A percentile compares a stretch with the other conserved stretches of the same genome.
phyloP scores from a whole-genome alignment of 1,284 basidiomycete genomes.

The Fomitopsis betulina region DNA sequence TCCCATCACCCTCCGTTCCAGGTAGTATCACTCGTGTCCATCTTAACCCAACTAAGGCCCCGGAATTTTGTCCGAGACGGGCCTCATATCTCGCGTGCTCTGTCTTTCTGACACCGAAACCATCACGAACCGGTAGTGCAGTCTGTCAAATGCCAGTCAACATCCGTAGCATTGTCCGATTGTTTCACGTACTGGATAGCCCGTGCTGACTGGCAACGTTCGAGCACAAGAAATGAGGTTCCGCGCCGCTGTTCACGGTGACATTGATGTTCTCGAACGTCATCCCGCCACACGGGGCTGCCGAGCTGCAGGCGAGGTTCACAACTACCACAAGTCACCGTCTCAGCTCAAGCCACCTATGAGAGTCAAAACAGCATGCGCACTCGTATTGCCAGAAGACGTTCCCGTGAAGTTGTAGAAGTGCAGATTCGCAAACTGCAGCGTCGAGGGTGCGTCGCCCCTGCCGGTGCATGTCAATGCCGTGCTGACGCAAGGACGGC shows the following conservation, averaged over 20 bases:
- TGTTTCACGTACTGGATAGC: slow-evolving; percentile 28
- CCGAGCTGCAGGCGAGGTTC: slow-evolving; percentile 48
- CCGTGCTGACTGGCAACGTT: slow-evolving; percentile 43
- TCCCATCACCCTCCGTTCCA: too few species aligned
- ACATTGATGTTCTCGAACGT: slow-evolving; percentile 41
- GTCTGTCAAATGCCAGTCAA: background rate
- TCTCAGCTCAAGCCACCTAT: background rate
- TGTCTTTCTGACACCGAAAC: background rate
- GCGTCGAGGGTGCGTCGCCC: slow-evolving; percentile 41
- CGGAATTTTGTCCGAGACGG: too few species aligned
- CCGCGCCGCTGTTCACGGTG: slow-evolving; percentile 31
- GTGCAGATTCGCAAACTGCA: slow-evolving; percentile 45
- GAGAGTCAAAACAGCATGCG: background rate
- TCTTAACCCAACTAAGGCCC: too few species aligned
- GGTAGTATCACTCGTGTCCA: too few species aligned
- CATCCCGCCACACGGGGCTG: slow-evolving; percentile 44
- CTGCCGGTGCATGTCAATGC: slow-evolving; percentile 21
- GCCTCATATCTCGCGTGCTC: too few species aligned
- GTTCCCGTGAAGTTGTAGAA: slow-evolving; percentile 48
- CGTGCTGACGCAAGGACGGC: background rate
- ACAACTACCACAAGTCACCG: slow-evolving; percentile 35
- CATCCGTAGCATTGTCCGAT: background rate
- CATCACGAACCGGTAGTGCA: slow-evolving; percentile 6
- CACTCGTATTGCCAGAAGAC: slow-evolving; percentile 37
- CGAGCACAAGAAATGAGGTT: slow-evolving; percentile 38